A percentile compares a stretch with the other conserved stretches of the same genome.
Evolutionary conservation across 23 red algal species (phyloP).

Genomic region (Cyanidioschyzon merolae): DNA sequence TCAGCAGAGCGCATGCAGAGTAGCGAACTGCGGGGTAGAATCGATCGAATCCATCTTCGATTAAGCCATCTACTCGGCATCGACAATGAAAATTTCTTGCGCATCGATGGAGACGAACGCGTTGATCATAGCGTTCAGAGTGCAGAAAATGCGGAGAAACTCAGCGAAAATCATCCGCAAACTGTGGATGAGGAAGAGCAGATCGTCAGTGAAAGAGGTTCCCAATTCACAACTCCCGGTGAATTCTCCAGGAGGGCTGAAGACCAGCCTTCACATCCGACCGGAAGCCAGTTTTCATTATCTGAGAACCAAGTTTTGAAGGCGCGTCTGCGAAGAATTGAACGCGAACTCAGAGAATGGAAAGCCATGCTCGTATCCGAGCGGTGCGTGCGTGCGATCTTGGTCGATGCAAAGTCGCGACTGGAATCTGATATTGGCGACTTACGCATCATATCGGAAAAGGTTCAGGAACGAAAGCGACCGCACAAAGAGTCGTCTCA

Average conservation of each 20-base stretch:
- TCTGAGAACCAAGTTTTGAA: background rate
- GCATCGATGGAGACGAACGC: background rate
- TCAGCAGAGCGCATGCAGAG: background rate
- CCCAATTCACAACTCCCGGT: background rate
- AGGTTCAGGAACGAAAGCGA: background rate
- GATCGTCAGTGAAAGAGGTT: background rate
- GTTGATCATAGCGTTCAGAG: background rate
- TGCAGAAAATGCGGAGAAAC: background rate
- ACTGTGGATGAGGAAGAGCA: background rate
- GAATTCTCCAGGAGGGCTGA: background rate
- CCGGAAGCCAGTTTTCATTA: background rate
- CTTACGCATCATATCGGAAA: background rate
- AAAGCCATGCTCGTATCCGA: background rate
- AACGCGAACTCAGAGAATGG: background rate
- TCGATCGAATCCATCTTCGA: background rate
- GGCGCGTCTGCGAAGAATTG: background rate
- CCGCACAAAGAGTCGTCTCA: background rate
- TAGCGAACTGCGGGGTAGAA: background rate
- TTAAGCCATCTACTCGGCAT: background rate
- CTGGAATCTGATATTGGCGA: constrained; percentile 8
- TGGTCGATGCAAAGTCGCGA: background rate
- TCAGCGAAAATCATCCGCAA: background rate
- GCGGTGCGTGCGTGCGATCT: background rate
- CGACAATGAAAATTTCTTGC: background rate
- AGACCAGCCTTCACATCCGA: background rate